Base-by-base conservation (phyloP, 2,329 filamentous ascomycete species). In the Blastomyces emzantsi region DNA sequence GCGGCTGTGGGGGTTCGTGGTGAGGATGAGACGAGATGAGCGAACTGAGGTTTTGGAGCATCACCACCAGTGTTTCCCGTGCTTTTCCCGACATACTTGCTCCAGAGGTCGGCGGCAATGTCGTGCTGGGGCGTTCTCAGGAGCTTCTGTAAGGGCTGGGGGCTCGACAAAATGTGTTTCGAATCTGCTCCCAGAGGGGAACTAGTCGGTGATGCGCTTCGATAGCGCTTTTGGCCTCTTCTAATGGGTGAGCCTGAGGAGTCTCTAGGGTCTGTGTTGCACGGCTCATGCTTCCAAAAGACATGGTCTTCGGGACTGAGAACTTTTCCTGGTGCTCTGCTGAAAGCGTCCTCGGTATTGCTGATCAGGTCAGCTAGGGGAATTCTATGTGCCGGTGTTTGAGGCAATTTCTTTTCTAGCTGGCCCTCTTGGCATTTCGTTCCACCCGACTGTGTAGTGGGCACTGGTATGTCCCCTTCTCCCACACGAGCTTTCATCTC, bases 61-160 rank as follows among this genome's bases (percentile, higher is more conserved):
- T 83, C 82, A 1, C 77, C 73, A 55, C 75, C 74, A 61, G 75
- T 68, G 66, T 80, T 74, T 17, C 78, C 72, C 62, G 76, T 74
- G 66, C 81, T 78, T 70, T 80, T 77, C 62, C 85, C 75, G 47
- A 88, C 83, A 71, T 90, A 91, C 61, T 88, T 85, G 69, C 89
- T 89, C 90, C 90, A 93, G 1, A 92, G 76, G 67, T 92, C 88
- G 41, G 87, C 76, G 2, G 88, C 88, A 47, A 90, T 87, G 70
- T 92, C 89, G 41, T 86, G 82, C 67, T 88, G 81, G 15, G 87
- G 87, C 0, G 87, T 88, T 67, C 83, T 86, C 54, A 90, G 74
- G 0, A 84, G 79, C 62, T 82, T 79, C 49, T 83, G 82, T 52
- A 87, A 75, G 66, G 81, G 80, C 69, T 85, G 82, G 49, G 87